Evolutionary conservation across 2,329 filamentous ascomycete species (phyloP).

Genomic region (Ceratocystis albifundus): DNA sequence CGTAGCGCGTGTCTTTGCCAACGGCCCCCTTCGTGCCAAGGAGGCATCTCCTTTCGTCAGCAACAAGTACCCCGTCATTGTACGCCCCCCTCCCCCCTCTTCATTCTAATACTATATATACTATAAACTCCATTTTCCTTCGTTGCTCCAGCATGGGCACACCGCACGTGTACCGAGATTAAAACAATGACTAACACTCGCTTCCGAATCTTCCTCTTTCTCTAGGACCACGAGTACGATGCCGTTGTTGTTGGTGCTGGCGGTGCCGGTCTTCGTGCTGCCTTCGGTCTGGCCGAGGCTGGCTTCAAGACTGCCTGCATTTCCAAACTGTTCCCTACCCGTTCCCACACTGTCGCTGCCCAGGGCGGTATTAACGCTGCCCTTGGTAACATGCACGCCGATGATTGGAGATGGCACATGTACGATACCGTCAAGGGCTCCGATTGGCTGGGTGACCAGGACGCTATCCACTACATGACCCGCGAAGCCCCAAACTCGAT

Average conservation of each 20-base stretch:
- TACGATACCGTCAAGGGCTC: constrained; percentile 97
- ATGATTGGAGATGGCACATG: constrained; percentile 99
- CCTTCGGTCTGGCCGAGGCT: constrained; percentile 76
- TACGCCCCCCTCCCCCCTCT: constrained; percentile 38
- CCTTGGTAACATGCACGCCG: constrained; percentile 91
- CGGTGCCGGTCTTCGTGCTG: constrained; percentile 68
- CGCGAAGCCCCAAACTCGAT: constrained; percentile 84
- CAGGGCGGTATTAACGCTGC: constrained; percentile 82
- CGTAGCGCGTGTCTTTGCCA: constrained; percentile 72
- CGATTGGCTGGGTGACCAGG: constrained; percentile 94
- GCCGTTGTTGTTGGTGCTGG: constrained; percentile 84
- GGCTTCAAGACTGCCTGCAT: constrained; percentile 86
- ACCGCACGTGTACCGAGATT: too few relatives aligned
- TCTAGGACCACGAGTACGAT: constrained; percentile 95
- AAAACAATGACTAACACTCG: neutral
- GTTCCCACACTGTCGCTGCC: constrained; percentile 72
- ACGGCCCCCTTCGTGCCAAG: constrained; percentile 77
- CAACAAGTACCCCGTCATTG: constrained; percentile 88
- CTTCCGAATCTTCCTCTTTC: neutral
- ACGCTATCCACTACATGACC: constrained; percentile 98
- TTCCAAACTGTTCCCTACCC: constrained; percentile 74
- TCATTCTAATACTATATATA: neutral
- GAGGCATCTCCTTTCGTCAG: constrained; percentile 80
- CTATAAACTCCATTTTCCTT: neutral
- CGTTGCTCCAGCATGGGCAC: too few relatives aligned